Evolutionary conservation across 2,329 filamentous ascomycete species (phyloP).

Genomic region (Aspergillus sp.): DNA sequence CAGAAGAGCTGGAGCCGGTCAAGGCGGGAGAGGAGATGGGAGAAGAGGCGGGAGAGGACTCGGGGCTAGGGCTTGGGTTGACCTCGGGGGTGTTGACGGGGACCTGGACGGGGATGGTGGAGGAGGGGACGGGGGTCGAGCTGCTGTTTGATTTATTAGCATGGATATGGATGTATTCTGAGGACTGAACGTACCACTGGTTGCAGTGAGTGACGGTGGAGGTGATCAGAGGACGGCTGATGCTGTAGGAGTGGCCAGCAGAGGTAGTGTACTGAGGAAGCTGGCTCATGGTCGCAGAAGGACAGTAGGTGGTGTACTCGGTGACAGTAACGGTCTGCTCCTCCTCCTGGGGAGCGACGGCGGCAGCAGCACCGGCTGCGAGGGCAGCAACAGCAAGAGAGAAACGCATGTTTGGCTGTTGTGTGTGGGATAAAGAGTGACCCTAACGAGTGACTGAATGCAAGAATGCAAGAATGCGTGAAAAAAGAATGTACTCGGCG

Average conservation of each 20-base stretch:
- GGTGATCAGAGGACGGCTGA: conserved; percentile 47
- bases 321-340: conserved; percentile 58
- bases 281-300: conserved; percentile 37
- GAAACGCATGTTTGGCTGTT: conserved; percentile 45
- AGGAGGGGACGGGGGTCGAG: conserved; percentile 13
- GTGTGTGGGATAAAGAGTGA: background rate
- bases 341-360: conserved; percentile 18
- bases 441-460: conserved; percentile 9
- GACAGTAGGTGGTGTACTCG: conserved; percentile 66
- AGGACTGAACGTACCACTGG: conserved; percentile 29
- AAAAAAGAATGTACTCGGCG: conserved; percentile 35
- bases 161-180: background rate
- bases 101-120: conserved; percentile 9
- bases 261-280: conserved; percentile 65
- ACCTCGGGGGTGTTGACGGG: conserved; percentile 3
- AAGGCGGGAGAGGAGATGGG: conserved; percentile 10
- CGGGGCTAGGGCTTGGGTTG: background rate
- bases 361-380: conserved; percentile 33
- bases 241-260: conserved; percentile 60
- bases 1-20: conserved; percentile 13
- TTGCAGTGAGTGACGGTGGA: conserved; percentile 46
- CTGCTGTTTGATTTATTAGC: conserved; percentile 13
- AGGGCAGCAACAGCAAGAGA: conserved; percentile 35
- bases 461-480: background rate
- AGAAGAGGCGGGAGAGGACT: conserved; percentile 15